Base-by-base conservation (phyloP, 345 rosid genomes). In the Arabis alpina region DNA sequence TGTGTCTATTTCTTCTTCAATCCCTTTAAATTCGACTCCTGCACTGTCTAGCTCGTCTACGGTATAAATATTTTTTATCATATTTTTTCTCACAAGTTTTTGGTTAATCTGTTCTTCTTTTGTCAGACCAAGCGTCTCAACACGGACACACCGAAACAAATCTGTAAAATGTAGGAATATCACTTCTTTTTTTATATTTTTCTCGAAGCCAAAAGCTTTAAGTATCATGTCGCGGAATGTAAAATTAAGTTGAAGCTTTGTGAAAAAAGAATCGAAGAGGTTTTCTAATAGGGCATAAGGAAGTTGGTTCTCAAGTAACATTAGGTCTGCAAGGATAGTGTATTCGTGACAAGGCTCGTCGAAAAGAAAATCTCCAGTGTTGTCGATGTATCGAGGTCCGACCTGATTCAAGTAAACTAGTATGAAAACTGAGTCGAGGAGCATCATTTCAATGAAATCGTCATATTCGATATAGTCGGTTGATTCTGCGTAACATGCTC, bases 241-340 rank as follows among this genome's bases (percentile, higher is more conserved):
- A 8, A 3, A 3, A 3, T 32, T 3, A 34, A 11, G 1, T 2
- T 27, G 9, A 36, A 7, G 12, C 24, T 55, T 34, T 34, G 3
- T 3, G 25, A 1, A 15, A 5, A 55, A 55, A 0, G 60, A 42
- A 8, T 58, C 64, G 6, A 45, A 62, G 4, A 62, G 43, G 4
- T 16, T 3, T 47, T 10, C 10, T 30, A 62, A 10, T 14, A 45
- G 28, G n/a, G 10, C 6, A 62, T 28, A 62, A 45, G 67, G 67
- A 62, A 62, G 41, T 47, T 62, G 54, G 54, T 62, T 62, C 8
- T 62, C 67, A 3, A 30, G 67, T 42, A 45, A 47, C 3, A 45
- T 16, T 15, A 62, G 54, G 10, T 62, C 54, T 1, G 3, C 43
- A 2, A 55, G 15, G 25, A 55, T 36, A 3, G 61, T 55, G 27